Evolutionary conservation across 2,329 filamentous ascomycete genomes (phyloP), one percentile per base, ranked within the genome.

Genomic region (Fonsecaea erecta): DNA sequence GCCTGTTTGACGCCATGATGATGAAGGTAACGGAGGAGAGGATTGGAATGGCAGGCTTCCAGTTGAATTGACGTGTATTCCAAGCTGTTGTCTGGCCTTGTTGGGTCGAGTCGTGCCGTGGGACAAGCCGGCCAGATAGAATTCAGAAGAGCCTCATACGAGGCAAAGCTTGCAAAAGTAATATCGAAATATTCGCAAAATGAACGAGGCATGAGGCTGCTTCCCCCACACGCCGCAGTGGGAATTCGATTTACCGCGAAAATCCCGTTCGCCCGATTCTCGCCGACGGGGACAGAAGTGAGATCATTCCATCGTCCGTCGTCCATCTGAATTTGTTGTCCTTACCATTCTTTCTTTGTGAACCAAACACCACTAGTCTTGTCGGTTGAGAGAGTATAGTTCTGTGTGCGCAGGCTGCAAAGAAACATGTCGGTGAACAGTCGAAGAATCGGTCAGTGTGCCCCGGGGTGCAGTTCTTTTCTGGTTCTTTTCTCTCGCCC

Each of bases 191-290:
- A 48, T 48, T 48, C 7, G 24, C 12, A 24, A 12, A 12, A 24
- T 24, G 21, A 21, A 48, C 8, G 18, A 48, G 18, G 43, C 18
- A 24, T 48, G 9, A 48, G 43, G 43, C 43, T 48, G 43, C 2
- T 14, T 48, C 18, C 43, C 37, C 43, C 43, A 48, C 43, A 48
- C 9, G 18, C 18, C 14, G 21, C 43, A 6, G 9, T 48, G 43
- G 43, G 43, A 21, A 48, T 48, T 48, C 21, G 8, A 48, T 59
- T 51, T 30, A 21, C 48, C 26, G 28, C 56, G 21, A 34, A 34
- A 37, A 30, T 52, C 57, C 57, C 57, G 46, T 24, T 60, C 30
- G 46, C 18, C 57, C 57, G 57, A 40, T 28, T 48, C 21, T 24
- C 43, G 21, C 43, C 43, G 43, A 48, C 43, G 3, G 28, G 18